Percentiles rank a stretch among this genome's conserved stretches.
phyloP scores from a whole-genome alignment of 352 stramenopile genomes.

The Phytopythium cucurbitacearum region DNA sequence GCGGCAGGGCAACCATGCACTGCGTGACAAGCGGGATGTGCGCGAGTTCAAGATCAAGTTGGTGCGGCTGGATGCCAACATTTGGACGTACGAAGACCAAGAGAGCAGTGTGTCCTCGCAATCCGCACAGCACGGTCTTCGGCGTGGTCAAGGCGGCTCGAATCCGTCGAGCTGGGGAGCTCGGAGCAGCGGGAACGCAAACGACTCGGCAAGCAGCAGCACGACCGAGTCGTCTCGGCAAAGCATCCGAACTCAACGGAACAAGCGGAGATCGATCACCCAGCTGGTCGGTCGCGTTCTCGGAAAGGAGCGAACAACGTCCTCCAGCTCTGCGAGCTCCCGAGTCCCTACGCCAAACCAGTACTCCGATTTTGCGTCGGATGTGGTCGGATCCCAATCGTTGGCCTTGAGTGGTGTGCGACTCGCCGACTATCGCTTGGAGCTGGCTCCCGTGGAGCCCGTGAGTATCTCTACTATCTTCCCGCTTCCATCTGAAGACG shows the following conservation, averaged over 20 bases:
- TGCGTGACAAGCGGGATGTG: constrained; percentile 58
- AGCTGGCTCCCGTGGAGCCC: constrained; percentile 53
- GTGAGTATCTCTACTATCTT: constrained; percentile 72
- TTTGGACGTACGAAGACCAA: constrained; percentile 60
- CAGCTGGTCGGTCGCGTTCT: constrained; percentile 27
- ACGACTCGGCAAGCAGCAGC: constrained; percentile 31
- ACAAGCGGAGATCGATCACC: constrained; percentile 25
- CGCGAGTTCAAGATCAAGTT: constrained; percentile 72
- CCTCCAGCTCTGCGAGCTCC: constrained; percentile 20
- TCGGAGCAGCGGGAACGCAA: constrained; percentile 20
- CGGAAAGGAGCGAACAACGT: constrained; percentile 26
- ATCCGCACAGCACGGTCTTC: constrained; percentile 8
- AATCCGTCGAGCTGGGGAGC: constrained; percentile 20
- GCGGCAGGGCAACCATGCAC: constrained; percentile 38
- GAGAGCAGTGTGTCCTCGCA: constrained; percentile 14
- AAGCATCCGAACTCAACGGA: constrained; percentile 14
- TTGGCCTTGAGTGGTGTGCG: constrained; percentile 24
- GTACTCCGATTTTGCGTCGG: constrained; percentile 30
- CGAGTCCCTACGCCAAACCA: constrained; percentile 24
- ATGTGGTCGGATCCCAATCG: constrained; percentile 13
- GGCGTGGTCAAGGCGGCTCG: constrained; percentile 22
- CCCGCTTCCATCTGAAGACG: constrained; percentile 65
- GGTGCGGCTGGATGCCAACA: constrained; percentile 69
- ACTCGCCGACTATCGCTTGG: constrained; percentile 25
- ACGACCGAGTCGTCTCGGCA: constrained; percentile 25